Evolutionary conservation across 192 early-diverging fungal genomes (phyloP).

Genomic region (Phlyctochytrium bullatum): DNA sequence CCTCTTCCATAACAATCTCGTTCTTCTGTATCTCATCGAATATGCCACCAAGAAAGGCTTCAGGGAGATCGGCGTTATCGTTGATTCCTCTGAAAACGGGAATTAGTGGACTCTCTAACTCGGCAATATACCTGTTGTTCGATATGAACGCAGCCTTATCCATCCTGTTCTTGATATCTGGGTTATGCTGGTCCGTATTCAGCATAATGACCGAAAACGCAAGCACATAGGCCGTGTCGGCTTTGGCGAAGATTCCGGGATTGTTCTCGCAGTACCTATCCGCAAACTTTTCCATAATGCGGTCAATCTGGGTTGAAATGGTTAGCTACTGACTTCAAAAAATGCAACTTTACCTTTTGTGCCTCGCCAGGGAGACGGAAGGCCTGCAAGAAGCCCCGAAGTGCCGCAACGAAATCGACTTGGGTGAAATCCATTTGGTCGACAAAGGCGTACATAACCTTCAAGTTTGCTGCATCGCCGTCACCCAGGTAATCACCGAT

Average conservation of each 20-base stretch:
- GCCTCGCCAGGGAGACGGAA: conserved; percentile 65
- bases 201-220: conserved; percentile 68
- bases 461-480: conserved; percentile 46
- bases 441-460: conserved; percentile 61
- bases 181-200: conserved; percentile 61
- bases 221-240: conserved; percentile 62
- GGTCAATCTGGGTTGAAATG: conserved; percentile 43
- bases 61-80: conserved; percentile 76
- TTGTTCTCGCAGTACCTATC: conserved; percentile 63
- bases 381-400: conserved; percentile 55
- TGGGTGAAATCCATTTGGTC: conserved; percentile 55
- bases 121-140: conserved; percentile 45
- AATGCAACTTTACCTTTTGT: conserved; percentile 41
- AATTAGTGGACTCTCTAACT: neutral
- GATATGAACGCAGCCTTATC: conserved; percentile 53
- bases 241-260: conserved; percentile 56
- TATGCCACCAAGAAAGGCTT: conserved; percentile 66
- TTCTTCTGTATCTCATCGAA: conserved; percentile 78
- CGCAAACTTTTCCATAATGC: conserved; percentile 69
- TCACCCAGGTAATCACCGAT: conserved; percentile 63
- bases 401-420: conserved; percentile 53
- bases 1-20: conserved; percentile 95
- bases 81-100: conserved; percentile 70
- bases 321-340: neutral
- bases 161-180: conserved; percentile 61